Base-by-base conservation (phyloP, 495 filamentous ascomycete species). In the Penicillium samsonianum region DNA sequence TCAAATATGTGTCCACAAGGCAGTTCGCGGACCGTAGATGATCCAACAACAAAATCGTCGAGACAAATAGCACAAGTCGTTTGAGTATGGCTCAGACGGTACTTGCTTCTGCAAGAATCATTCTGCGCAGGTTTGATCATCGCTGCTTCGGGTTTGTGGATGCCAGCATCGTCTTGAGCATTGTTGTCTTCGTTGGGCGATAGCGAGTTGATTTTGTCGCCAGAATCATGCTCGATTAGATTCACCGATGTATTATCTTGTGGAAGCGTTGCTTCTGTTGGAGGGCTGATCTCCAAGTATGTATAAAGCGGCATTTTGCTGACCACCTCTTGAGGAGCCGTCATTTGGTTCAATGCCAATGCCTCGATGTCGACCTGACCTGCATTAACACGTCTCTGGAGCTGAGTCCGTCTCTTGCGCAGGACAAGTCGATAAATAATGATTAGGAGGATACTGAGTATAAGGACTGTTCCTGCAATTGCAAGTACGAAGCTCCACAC, bases 1-100 rank as follows among this genome's bases (percentile, higher is more conserved):
- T 98, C 91, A 73, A 91, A 98, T 54, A 96, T 92, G 67, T 98
- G 93, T 0, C 87, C 82, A 61, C 93, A 98, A 0, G 89, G 86
- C 4, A 97, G 78, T 69, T 95, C 90, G 37, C 91, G 88, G 57
- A 96, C 89, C 22, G 81, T 80, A 0, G 91, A 87, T 16, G 68
- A 65, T 9, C 80, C 79, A 17, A 86, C 82, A 23, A 84, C 78
- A 67, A 89, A 98, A 56, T 90, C 82, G 19, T 94, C 90, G 2
- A 96, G 81, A 63, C 93, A 98, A 55, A 97, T 96, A 5, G 86
- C 80, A 65, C 93, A 97, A 6, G 80, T 85, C 0, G 88, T 86
- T 69, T 72, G 70, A 19, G 63, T 71, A 63, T 69, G 60, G 60
- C 67, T 67, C 47, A 65, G 51, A 46, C 61, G 67, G 57, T 67